Conservation (phyloP, 495 filamentous ascomycete species). For the Pyrenula massariospora region DNA sequence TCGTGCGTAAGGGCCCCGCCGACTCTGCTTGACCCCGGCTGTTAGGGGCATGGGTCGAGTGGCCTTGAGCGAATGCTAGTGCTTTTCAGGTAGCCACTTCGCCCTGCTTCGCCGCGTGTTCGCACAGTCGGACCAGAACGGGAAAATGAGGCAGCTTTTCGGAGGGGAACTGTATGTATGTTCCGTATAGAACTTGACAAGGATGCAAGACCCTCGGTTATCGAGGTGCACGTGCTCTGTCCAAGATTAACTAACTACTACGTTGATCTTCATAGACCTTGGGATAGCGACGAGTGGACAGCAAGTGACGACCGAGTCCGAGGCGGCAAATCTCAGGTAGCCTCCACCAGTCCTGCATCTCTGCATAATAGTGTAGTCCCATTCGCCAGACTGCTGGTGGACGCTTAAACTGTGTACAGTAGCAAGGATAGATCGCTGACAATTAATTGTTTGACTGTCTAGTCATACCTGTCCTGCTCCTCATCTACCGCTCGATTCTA, state of each 20-base stretch:
- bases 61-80: no score
- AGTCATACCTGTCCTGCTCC: not conserved
- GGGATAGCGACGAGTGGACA: conserved; percentile 50
- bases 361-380: no score
- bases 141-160: not conserved
- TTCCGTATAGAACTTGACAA: not conserved
- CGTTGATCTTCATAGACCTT: conserved; percentile 30
- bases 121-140: not conserved
- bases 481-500: conserved; percentile 32
- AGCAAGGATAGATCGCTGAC: not conserved
- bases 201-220: not conserved
- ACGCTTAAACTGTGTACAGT: not conserved
- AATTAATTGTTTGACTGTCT: not conserved
- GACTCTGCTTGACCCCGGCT: no score
- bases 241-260: no score
- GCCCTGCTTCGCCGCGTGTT: not conserved
- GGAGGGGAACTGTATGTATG: not conserved
- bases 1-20: no score
- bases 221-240: not conserved
- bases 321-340: conserved; percentile 35
- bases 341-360: no score
- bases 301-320: conserved; percentile 62
- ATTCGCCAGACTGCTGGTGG: no score
- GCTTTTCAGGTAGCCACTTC: not conserved
- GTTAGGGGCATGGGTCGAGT: no score